phyloP scores from a whole-genome alignment of 140 eudicot genomes.

The Cichorium intybus region DNA sequence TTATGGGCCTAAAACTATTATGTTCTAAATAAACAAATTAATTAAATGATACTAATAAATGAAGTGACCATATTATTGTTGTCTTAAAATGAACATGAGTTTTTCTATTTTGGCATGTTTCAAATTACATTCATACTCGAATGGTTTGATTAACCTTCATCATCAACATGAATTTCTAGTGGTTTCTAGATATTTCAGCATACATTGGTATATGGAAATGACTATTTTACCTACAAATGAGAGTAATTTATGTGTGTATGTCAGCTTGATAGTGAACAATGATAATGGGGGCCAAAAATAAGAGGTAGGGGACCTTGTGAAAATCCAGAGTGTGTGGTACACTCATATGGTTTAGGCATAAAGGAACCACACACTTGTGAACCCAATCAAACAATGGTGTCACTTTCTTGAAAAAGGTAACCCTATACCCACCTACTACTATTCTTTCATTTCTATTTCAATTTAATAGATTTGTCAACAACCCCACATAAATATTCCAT shows the following conservation, averaged over 20 bases:
- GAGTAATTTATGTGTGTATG: conserved; percentile 14
- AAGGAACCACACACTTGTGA: conserved; percentile 39
- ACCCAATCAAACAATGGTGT: conserved; percentile 32
- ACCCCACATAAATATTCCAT: conserved; percentile 15
- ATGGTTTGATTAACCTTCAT: background rate
- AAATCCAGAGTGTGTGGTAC: conserved; percentile 29
- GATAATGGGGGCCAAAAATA: conserved; percentile 8
- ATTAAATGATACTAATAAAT: too few species aligned
- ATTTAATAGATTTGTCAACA: background rate
- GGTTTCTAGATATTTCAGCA: background rate
- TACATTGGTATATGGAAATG: background rate
- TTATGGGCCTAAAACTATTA: too few species aligned
- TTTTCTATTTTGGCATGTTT: background rate
- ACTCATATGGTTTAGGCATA: conserved; percentile 37
- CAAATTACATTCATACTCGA: background rate
- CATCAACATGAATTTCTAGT: background rate
- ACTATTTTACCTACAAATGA: background rate
- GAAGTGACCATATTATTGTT: background rate
- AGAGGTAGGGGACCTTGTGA: conserved; percentile 26
- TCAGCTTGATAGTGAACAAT: conserved; percentile 28
- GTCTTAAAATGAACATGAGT: background rate
- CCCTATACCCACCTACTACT: conserved; percentile 31
- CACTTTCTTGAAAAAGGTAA: conserved; percentile 34
- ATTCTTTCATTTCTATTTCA: conserved; percentile 17
- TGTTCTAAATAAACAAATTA: too few species aligned